Evolutionary conservation across 306 rosid species (phyloP), one percentile per base, ranked within the genome.

Genomic region (Casuarina glauca): DNA sequence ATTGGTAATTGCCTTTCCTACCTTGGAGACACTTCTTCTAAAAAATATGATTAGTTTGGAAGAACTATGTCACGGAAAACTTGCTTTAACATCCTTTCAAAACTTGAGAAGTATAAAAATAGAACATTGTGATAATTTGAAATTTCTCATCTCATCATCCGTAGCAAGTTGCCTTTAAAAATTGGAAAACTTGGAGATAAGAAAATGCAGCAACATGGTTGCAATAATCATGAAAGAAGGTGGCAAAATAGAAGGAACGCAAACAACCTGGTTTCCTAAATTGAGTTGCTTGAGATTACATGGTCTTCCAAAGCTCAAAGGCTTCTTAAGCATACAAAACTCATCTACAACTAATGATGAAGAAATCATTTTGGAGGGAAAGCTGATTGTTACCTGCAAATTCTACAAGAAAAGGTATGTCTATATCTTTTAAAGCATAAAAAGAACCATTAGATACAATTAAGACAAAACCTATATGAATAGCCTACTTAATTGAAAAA

Each of bases 131-230:
- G n/a, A n/a, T n/a, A n/a, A n/a, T n/a, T n/a, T n/a, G n/a, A n/a
- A n/a, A n/a, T n/a, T n/a, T n/a, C n/a, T n/a, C n/a, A n/a, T n/a
- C n/a, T n/a, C n/a, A n/a, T n/a, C n/a, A n/a, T n/a, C n/a, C n/a
- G n/a, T n/a, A n/a, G n/a, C n/a, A n/a, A n/a, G n/a, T n/a, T n/a
- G n/a, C n/a, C n/a, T n/a, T n/a, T n/a, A n/a, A n/a, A n/a, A 58
- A 5, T 71, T 84, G 20, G 4, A 41, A 3, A 67, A 58, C 16
- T 8, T 84, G 11, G 26, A 68, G 16, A 81, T 84, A 48, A 32
- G 4, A 12, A 1, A 51, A 2, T 80, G 80, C 70, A 12, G 2
- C 20, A 62, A 13, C 8, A 35, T 83, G 74, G 54, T 64, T 50
- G 57, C 20, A 5, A 76, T 79, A 20, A 11, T 83, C 13, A 8